Percentiles rank a stretch among this genome's conserved stretches.
Conservation (phyloP, 2,329 filamentous ascomycete species). For the Torrubiella hemipterigena region DNA sequence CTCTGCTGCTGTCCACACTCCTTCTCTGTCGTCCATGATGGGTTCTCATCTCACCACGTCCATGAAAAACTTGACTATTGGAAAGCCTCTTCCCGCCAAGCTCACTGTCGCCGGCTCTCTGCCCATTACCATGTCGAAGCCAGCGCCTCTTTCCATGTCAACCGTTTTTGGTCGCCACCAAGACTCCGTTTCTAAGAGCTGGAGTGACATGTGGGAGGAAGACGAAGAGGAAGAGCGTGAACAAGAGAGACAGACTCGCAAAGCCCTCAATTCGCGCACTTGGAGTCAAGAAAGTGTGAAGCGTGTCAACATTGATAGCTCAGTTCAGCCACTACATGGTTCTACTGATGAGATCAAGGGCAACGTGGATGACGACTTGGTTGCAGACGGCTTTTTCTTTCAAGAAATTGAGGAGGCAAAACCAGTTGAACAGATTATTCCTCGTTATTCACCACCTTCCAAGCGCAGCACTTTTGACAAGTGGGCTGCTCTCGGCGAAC, state of each 20-base stretch:
- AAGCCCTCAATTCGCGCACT: slow-evolving; percentile 60
- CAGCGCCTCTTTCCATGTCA: slow-evolving; percentile 59
- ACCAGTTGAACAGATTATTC: slow-evolving; percentile 21
- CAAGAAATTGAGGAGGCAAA: slow-evolving; percentile 44
- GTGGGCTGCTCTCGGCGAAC: slow-evolving; percentile 80
- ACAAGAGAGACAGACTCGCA: slow-evolving; percentile 38
- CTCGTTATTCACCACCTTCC: slow-evolving; percentile 52
- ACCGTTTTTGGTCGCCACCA: slow-evolving; percentile 68
- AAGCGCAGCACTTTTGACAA: slow-evolving; percentile 62
- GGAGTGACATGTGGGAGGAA: slow-evolving; percentile 91
- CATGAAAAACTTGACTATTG: slow-evolving; percentile 59
- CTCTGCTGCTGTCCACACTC: slow-evolving; percentile 62
- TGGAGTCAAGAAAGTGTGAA: slow-evolving; percentile 65
- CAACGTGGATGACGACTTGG: slow-evolving; percentile 51
- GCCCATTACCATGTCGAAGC: slow-evolving; percentile 69
- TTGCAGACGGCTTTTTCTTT: slow-evolving; percentile 61
- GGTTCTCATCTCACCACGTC: slow-evolving; percentile 75
- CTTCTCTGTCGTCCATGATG: slow-evolving; percentile 72
- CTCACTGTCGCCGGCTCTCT: slow-evolving; percentile 57
- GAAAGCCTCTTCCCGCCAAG: slow-evolving; percentile 24
- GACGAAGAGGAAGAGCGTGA: slow-evolving; percentile 59
- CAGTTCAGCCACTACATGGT: slow-evolving; percentile 10
- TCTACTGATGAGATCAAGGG: slow-evolving; percentile 25
- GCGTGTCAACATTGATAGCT: slow-evolving; percentile 12
- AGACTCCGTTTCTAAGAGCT: slow-evolving; percentile 88